Evolutionary conservation across 2,329 filamentous ascomycete species (phyloP), one percentile per base, ranked within the genome.

Genomic region (Sporothrix pallida): DNA sequence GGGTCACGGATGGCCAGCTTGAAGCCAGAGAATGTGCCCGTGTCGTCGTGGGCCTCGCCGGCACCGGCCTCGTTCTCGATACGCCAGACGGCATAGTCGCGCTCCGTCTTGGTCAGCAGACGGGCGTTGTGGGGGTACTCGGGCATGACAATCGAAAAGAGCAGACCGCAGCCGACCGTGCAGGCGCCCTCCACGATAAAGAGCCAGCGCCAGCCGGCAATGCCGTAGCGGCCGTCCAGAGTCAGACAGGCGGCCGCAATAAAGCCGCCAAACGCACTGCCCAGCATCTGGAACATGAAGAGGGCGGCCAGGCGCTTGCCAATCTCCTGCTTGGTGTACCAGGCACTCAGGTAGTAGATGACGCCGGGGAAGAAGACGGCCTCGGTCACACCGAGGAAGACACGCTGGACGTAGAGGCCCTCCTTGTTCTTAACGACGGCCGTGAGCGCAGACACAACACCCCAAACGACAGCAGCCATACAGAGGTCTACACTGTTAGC

Each of bases 121-220:
- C 50, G 50, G 13, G 50, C 17, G 13, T 52, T 17, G 13, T 17
- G 13, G 2, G 50, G 50, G 13, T 13, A 52, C 6, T 52, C 17
- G 13, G 91, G 86, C 1, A 93, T 89, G 78, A 89, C 84, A 85
- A 88, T 92, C 80, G 87, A 90, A 1, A 86, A 87, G 1, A 84
- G 79, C 4, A 90, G 77, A 2, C 89, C 74, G 15, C 44, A 90
- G 0, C 90, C 3, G 4, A 91, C 83, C 0, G 89, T 91, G 0
- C 84, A 84, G 6, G 90, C 63, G 12, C 90, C 90, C 81, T 89
- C 86, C 31, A 88, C 81, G 50, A 78, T 74, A 70, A 86, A 86
- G 62, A 86, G 82, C 85, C 81, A 87, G 31, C 81, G 81, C 83
- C 84, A 87, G 0, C 83, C 84, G 5, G 78, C 75, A 42, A 81